Percentiles rank a stretch among this genome's conserved stretches.
These are phyloP conservation scores for Cutaneotrichosporon arboriforme DNA, from an alignment of 1,284 basidiomycete species.

Conservation along the genomic window DNA sequence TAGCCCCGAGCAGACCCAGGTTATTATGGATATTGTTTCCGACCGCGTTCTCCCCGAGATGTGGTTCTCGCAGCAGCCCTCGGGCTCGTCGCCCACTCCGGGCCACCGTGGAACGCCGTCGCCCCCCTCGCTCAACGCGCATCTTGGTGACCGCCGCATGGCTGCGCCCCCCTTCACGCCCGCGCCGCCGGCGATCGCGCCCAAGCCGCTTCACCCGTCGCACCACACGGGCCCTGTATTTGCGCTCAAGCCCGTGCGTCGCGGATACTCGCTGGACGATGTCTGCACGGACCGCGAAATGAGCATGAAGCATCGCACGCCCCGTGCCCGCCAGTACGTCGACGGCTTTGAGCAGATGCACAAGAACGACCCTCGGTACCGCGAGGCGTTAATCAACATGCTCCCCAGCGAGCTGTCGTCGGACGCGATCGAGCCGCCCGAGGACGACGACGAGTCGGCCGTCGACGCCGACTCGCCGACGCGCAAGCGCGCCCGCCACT, in stretches of 20 bases:
- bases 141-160: slow-evolving; percentile 6
- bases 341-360: slow-evolving; percentile 19
- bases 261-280: slow-evolving; percentile 21
- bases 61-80: slow-evolving; percentile 17
- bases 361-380: slow-evolving; percentile 23
- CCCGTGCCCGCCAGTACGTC: slow-evolving; percentile 12
- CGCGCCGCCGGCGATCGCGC: slow-evolving; percentile 13
- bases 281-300: slow-evolving; percentile 20
- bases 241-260: slow-evolving; percentile 16
- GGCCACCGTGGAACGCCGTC: slow-evolving; percentile 2
- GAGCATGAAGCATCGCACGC: slow-evolving; percentile 21
- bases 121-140: slow-evolving; percentile 3
- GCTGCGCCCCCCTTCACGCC: slow-evolving; percentile 7
- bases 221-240: slow-evolving; percentile 1
- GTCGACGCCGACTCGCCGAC: slow-evolving; percentile 21
- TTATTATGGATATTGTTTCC: slow-evolving; percentile 22
- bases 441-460: slow-evolving; percentile 19
- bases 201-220: slow-evolving; percentile 10
- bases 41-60: slow-evolving; percentile 19
- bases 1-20: slow-evolving; percentile 12
- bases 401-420: slow-evolving; percentile 20
- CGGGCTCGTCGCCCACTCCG: slow-evolving; percentile 18
- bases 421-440: slow-evolving; percentile 18
- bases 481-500: slow-evolving; percentile 19
- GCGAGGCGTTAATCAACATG: slow-evolving; percentile 20